Evolutionary conservation across 169 alveolate genomes (phyloP).

Genomic region (Plasmodium cynomolgi): DNA sequence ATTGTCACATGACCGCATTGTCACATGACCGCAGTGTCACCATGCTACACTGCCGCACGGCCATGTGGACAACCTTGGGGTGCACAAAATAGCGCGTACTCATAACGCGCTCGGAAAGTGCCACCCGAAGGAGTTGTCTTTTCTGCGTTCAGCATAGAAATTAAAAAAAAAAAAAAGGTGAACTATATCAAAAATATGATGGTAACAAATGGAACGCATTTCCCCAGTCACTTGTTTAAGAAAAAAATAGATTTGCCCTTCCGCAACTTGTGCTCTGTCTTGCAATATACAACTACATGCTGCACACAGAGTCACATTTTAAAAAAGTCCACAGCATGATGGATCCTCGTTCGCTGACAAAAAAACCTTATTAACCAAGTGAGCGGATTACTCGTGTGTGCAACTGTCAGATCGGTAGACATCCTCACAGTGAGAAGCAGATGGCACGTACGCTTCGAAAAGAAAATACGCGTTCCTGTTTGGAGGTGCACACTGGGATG

Average conservation of each 20-base stretch:
- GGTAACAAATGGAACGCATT: not conserved
- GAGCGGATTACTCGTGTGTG: not conserved
- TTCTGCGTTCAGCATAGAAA: not conserved
- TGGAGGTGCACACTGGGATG: not conserved
- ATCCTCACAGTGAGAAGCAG: not conserved
- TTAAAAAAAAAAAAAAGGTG: not conserved
- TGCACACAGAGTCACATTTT: not conserved
- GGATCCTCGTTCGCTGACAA: not conserved
- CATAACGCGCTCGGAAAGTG: not conserved
- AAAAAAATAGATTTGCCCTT: not conserved
- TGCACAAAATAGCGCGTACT: not conserved
- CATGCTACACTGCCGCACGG: not conserved
- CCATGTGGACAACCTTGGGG: not conserved
- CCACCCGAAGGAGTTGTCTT: not conserved
- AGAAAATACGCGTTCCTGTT: not conserved
- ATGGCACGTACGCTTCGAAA: not conserved
- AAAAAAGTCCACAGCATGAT: not conserved
- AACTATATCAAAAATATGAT: not conserved
- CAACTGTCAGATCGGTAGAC: not conserved
- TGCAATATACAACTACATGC: not conserved
- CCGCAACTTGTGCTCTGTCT: not conserved
- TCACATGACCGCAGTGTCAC: not conserved
- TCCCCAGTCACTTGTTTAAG: not conserved
- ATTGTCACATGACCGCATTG: not conserved
- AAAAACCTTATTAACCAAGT: not conserved